Evolutionary conservation across 2,329 filamentous ascomycete genomes (phyloP).

Genomic region (Diplodia intermedia): DNA sequence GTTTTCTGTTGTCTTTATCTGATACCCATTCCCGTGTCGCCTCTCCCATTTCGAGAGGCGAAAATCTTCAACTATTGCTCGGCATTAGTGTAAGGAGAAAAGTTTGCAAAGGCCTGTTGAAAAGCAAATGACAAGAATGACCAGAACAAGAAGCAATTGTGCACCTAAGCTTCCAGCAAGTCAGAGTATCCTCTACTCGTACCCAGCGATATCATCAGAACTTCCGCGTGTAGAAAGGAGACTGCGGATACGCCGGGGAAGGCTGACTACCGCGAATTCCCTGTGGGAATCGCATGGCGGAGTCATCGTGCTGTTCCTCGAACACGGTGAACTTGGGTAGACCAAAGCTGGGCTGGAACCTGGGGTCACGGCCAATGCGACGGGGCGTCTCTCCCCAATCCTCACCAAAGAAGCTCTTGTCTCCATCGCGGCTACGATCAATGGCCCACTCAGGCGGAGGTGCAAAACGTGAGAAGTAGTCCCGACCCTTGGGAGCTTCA

Average conservation of each 20-base stretch:
- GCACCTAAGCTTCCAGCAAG: neutral
- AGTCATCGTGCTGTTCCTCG: slow-evolving; percentile 13
- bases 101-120: neutral
- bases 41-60: neutral
- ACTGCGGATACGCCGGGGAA: neutral
- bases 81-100: neutral
- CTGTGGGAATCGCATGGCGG: neutral
- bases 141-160: neutral
- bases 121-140: neutral
- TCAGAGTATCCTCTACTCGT: neutral
- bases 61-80: neutral
- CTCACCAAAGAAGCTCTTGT: slow-evolving; percentile 51
- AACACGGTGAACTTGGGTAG: slow-evolving; percentile 10
- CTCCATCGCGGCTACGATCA: slow-evolving; percentile 47
- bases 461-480: slow-evolving; percentile 52
- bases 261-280: slow-evolving; percentile 1
- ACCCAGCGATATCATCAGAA: neutral
- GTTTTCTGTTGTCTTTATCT: neutral
- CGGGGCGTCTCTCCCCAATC: slow-evolving; percentile 28
- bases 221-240: neutral
- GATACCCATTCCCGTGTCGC: neutral
- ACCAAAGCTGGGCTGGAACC: slow-evolving; percentile 17
- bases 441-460: slow-evolving; percentile 48
- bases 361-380: slow-evolving; percentile 31
- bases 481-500: slow-evolving; percentile 34